phyloP scores from a whole-genome alignment of 495 filamentous ascomycete genomes.

The Poronia punctata region DNA sequence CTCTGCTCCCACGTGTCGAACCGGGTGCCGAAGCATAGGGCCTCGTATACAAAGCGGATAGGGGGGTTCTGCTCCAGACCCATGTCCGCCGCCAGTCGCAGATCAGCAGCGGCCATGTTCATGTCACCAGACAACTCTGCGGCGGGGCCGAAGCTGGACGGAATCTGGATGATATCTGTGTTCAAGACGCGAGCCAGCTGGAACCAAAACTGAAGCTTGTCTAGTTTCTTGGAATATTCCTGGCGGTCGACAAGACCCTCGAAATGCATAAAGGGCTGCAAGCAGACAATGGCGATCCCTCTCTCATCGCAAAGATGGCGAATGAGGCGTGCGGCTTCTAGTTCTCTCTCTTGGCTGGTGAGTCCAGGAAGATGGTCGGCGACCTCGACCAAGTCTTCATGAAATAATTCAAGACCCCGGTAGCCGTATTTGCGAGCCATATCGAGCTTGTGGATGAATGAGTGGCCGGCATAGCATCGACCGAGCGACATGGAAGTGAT shows the following conservation, averaged over 20 bases:
- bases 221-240: slow-evolving; percentile 50
- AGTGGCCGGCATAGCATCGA: slow-evolving; percentile 48
- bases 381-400: slow-evolving; percentile 66
- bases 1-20: slow-evolving; percentile 64
- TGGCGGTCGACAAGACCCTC: slow-evolving; percentile 63
- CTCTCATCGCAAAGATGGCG: slow-evolving; percentile 50
- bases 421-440: slow-evolving; percentile 59
- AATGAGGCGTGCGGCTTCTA: slow-evolving; percentile 53
- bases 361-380: slow-evolving; percentile 33
- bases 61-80: slow-evolving; percentile 45
- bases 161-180: slow-evolving; percentile 68
- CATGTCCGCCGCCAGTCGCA: slow-evolving; percentile 59
- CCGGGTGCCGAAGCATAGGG: slow-evolving; percentile 67
- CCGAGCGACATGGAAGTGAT: slow-evolving; percentile 72
- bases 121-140: slow-evolving; percentile 51
- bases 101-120: slow-evolving; percentile 55
- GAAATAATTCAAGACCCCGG: slow-evolving; percentile 69
- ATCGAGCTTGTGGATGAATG: slow-evolving; percentile 57
- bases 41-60: slow-evolving; percentile 71
- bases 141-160: slow-evolving; percentile 60
- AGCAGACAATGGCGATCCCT: slow-evolving; percentile 55
- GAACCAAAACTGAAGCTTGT: slow-evolving; percentile 66
- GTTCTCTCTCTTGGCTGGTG: slow-evolving; percentile 36
- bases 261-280: slow-evolving; percentile 77
- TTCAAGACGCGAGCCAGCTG: slow-evolving; percentile 52